Base-by-base conservation (phyloP, 192 early-diverging fungal species). In the Chytriomyces sp. region DNA sequence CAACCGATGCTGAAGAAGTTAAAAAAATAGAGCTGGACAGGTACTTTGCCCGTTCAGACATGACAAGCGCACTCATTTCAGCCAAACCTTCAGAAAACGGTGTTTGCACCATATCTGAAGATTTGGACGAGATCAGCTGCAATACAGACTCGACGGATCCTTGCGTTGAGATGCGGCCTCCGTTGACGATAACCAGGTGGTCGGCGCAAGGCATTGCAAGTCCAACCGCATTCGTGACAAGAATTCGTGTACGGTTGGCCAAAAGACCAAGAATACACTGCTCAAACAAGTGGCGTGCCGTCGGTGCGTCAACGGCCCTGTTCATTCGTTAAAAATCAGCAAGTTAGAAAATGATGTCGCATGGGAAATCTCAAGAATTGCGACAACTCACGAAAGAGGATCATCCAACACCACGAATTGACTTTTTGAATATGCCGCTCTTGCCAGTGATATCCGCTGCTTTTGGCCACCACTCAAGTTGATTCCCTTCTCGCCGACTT, bases 401-500 rank as follows among this genome's bases (percentile, higher is more conserved):
- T 97, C 94, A 66, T 97, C 95, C 24, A 96, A 77, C 6, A 97
- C 66, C 46, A 94, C 84, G 6, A 91, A 89, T 50, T 89, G 84
- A 5, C 88, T 85, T 5, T 86, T 81, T 3, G 89, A 86, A 69
- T 95, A 97, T 3, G 89, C 90, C 0, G 93, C 93, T 16, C 95
- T 88, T 5, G 93, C 93, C 6, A 84, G 68, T 5, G 82, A 77
- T 43, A 86, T 83, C 7, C 85, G 66, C 44, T 81, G 80, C 71
- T 86, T 86, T 73, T 86, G 85, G 7, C 85, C 43, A 72, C 64
- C 67, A 18, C 20, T 45, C 88, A 49, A 92, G 59, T 64, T 75
- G 61, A 96, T 60, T 18, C 95, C 95, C 69, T 93, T 92, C 75
- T 96, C 95, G n/a, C 95, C 95, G 18, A 83, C 68, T 72, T 82